Percentiles rank a stretch among this genome's conserved stretches.
These are phyloP conservation scores for Hibiscus tridactylites DNA, from an alignment of 345 rosid genomes.

Conservation along the genomic window DNA sequence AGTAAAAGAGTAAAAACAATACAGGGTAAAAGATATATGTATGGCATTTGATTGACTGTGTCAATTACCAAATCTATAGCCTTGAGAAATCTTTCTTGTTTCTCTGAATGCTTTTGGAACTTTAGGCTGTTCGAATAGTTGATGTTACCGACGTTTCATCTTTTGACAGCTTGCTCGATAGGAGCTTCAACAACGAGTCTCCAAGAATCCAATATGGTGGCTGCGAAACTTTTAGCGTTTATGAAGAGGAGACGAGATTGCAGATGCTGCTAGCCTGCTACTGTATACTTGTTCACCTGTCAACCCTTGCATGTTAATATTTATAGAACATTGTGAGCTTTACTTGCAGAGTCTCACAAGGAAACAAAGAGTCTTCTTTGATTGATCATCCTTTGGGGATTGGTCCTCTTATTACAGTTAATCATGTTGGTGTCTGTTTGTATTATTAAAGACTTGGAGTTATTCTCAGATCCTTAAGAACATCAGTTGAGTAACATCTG, in stretches of 20 bases:
- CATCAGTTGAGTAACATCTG: too few species aligned
- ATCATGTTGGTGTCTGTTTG: neutral
- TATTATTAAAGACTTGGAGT: neutral
- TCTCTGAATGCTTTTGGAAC: neutral
- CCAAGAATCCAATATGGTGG: neutral
- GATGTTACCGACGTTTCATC: neutral
- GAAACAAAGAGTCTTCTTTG: neutral
- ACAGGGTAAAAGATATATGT: neutral
- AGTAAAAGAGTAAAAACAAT: neutral
- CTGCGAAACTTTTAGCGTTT: neutral
- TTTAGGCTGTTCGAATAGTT: neutral
- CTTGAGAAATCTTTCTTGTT: neutral
- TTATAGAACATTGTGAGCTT: neutral
- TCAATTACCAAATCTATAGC: neutral
- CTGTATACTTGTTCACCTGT: neutral
- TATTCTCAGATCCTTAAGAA: neutral
- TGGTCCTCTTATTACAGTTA: neutral
- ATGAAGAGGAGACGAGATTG: neutral
- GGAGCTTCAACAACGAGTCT: neutral
- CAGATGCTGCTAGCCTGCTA: neutral
- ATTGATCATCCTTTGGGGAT: neutral
- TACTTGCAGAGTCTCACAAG: neutral
- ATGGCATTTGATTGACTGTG: neutral
- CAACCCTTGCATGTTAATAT: neutral
- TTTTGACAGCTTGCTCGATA: neutral